Evolutionary conservation across 2,329 filamentous ascomycete genomes (phyloP), one percentile per base, ranked within the genome.

Genomic region (Fusarium pseudonygamai): DNA sequence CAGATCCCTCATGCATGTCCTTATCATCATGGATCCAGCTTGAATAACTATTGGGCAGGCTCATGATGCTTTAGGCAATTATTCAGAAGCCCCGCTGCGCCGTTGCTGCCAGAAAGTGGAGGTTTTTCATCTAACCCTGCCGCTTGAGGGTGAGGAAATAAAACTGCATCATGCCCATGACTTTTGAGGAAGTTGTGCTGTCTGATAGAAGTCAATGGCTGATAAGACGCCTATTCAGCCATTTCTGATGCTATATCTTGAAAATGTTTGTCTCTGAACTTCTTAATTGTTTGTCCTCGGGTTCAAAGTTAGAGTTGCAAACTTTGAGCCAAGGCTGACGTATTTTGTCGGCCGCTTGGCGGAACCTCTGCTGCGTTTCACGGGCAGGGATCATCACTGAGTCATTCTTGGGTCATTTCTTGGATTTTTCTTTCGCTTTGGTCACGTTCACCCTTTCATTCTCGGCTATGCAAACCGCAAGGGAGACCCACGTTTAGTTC

Each of bases 1-100:
- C 75, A 76, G 75, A 77, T 77, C 75, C 72, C 69, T 72, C 69
- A 75, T 77, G 75, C 75, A 77, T 77, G 75, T 61, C 72, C 76
- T 77, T 77, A 77, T 77, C 75, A 73, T 64, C 60, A 62, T 64
- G 69, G 59, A 70, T 63, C 62, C 60, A 56, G 60, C 60, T 61
- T 71, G 52, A 68, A 68, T 52, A 40, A 37, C 42, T 53, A 70
- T 75, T 69, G 64, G 74, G 67, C 57, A 45, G 37, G 22, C 47
- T 68, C 59, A 43, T 26, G 26, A 68, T 61, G 63, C 37, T 67
- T 68, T 67, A 68, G 65, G 63, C 65, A 67, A 68, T 68, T 32
- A 39, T 69, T 26, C 24, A 34, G 47, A 42, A 30, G 67, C 30
- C 50, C 56, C 60, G 58, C 67, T 56, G 39, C 37, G 37, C 60